These are phyloP conservation scores for Ophiostoma montium DNA, from an alignment of 2,329 filamentous ascomycete species.

Conservation along the genomic window DNA sequence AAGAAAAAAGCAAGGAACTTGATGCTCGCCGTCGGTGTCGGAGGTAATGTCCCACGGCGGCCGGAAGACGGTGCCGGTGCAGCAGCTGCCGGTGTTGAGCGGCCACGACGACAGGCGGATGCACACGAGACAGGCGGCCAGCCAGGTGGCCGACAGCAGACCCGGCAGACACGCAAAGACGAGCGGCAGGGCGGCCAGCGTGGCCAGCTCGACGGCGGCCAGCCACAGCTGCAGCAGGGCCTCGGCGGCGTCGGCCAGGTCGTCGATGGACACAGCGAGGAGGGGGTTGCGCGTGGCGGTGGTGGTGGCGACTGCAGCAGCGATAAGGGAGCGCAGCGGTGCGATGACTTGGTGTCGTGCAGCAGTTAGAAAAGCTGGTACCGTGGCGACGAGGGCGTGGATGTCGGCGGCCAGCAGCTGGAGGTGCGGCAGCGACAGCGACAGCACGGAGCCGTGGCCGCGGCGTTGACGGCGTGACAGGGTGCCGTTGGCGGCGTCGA, in stretches of 20 bases:
- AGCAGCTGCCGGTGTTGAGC: slow-evolving; percentile 16
- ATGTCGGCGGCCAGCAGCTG: slow-evolving; percentile 2
- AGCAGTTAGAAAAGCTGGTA: slow-evolving; percentile 1
- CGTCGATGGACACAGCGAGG: slow-evolving; percentile 17
- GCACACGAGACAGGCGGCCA: slow-evolving; percentile 13
- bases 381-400: not conserved
- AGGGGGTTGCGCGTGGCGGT: too few species aligned
- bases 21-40: not conserved
- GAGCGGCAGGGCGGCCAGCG: slow-evolving; percentile 16
- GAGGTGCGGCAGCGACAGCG: not conserved
- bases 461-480: slow-evolving; percentile 14
- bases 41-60: slow-evolving; percentile 4
- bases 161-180: slow-evolving; percentile 21
- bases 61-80: not conserved
- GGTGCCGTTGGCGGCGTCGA: slow-evolving; percentile 23
- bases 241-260: slow-evolving; percentile 21
- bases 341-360: not conserved
- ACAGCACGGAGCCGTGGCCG: not conserved
- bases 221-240: slow-evolving; percentile 6
- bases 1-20: slow-evolving; percentile 23
- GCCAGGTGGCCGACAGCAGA: slow-evolving; percentile 17
- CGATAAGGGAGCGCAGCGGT: not conserved
- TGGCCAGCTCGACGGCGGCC: slow-evolving; percentile 14
- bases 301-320: too few species aligned
- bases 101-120: slow-evolving; percentile 17